Conservation (phyloP, 1,284 basidiomycete species). For the Porogramme epimiltina region DNA sequence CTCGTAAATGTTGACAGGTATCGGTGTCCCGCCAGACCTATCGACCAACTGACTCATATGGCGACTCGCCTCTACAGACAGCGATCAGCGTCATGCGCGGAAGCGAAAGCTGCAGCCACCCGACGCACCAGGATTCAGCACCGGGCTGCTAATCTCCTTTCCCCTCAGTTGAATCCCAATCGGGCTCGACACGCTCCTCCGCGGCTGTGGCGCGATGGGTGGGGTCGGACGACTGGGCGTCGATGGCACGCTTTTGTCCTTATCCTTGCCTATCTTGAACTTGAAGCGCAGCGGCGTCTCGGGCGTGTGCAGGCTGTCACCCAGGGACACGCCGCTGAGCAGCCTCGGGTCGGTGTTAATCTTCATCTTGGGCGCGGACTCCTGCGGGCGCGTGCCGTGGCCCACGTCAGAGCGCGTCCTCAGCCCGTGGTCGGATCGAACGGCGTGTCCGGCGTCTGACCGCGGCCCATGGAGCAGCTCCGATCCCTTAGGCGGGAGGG, state of each 20-base stretch:
- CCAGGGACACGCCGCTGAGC: constrained; percentile 11
- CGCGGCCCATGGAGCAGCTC: neutral
- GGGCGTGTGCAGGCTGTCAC: constrained; percentile 15
- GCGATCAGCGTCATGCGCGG: neutral
- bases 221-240: constrained; percentile 20
- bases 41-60: constrained; percentile 75
- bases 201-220: constrained; percentile 18
- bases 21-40: constrained; percentile 63
- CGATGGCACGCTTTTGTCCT: constrained; percentile 21
- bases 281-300: constrained; percentile 20
- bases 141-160: constrained; percentile 65
- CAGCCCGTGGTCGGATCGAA: constrained; percentile 18
- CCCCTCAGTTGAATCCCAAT: constrained; percentile 36
- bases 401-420: constrained; percentile 3
- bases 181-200: constrained; percentile 22
- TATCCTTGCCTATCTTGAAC: constrained; percentile 14
- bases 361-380: constrained; percentile 17
- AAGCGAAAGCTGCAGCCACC: neutral
- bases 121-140: constrained; percentile 61
- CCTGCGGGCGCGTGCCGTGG: constrained; percentile 11
- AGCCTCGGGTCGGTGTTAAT: constrained; percentile 24
- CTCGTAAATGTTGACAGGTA: constrained; percentile 48
- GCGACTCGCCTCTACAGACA: constrained; percentile 61
- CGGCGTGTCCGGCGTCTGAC: constrained; percentile 13
- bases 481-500: neutral